These are phyloP conservation scores for Phoma sp. DNA, from an alignment of 2,329 filamentous ascomycete genomes.

Conservation along the genomic window DNA sequence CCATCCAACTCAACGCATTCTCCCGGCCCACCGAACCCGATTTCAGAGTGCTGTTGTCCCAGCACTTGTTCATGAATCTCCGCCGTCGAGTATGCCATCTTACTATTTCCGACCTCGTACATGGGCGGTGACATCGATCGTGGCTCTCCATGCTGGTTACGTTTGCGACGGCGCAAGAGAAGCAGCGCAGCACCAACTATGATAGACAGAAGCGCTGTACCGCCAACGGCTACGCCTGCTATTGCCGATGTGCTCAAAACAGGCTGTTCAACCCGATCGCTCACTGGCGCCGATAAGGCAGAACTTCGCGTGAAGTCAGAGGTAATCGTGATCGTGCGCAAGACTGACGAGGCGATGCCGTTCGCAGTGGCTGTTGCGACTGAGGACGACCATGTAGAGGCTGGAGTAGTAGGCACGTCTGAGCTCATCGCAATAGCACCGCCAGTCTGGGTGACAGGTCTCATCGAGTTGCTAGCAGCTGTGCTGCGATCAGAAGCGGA, in stretches of 20 bases:
- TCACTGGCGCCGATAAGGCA: no score
- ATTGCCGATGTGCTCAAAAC: slow-evolving; percentile 21
- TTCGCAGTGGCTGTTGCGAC: not conserved
- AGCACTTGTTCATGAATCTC: not conserved
- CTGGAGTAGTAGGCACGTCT: not conserved
- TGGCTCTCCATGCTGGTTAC: not conserved
- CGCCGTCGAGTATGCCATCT: not conserved
- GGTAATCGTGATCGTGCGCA: no score
- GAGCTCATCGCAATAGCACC: not conserved
- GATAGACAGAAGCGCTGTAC: slow-evolving; percentile 16
- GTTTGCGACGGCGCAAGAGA: slow-evolving; percentile 19
- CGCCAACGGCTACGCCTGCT: slow-evolving; percentile 26
- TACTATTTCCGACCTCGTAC: not conserved
- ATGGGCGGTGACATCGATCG: not conserved
- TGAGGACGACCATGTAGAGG: not conserved
- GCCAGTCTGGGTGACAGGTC: not conserved
- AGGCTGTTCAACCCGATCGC: no score
- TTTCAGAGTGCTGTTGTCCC: not conserved
- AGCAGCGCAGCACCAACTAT: slow-evolving; percentile 16
- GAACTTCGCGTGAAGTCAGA: no score
- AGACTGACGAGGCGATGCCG: no score
- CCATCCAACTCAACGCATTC: slow-evolving; percentile 5
- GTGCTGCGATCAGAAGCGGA: no score
- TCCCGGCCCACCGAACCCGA: not conserved
- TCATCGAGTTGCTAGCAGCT: no score